Evolutionary conservation across 2,329 filamentous ascomycete genomes (phyloP).

Genomic region (Trichoderma pleuroti): DNA sequence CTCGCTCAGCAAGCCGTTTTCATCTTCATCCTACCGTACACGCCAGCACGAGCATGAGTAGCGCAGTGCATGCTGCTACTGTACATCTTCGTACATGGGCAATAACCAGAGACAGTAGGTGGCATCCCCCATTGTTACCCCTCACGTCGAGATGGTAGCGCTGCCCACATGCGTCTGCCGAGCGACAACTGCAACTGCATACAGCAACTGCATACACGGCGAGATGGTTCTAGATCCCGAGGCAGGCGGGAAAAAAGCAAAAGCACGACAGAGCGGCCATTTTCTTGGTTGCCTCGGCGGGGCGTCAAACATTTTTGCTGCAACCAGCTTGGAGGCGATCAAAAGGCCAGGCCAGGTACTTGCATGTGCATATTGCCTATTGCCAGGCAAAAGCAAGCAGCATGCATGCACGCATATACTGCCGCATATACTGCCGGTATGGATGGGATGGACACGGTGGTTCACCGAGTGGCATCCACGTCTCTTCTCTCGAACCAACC

Average conservation of each 20-base stretch:
- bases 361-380: not conserved
- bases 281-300: not conserved
- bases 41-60: not conserved
- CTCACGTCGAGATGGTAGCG: not conserved
- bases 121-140: slow-evolving; percentile 13
- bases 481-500: not conserved
- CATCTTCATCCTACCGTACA: not conserved
- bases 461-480: not conserved
- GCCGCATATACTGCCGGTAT: not conserved
- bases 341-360: not conserved
- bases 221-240: slow-evolving; percentile 15
- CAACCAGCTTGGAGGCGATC: not conserved
- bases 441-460: not conserved
- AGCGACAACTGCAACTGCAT: not conserved
- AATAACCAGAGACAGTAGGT: slow-evolving; percentile 14
- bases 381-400: not conserved
- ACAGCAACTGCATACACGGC: not conserved
- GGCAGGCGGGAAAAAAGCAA: not conserved
- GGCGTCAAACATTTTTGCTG: not conserved
- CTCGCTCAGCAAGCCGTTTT: not conserved
- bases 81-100: not conserved
- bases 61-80: not conserved
- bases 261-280: not conserved
- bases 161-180: not conserved
- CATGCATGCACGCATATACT: not conserved